Conservation (phyloP, 495 filamentous ascomycete species). For the Tuber brumale region DNA sequence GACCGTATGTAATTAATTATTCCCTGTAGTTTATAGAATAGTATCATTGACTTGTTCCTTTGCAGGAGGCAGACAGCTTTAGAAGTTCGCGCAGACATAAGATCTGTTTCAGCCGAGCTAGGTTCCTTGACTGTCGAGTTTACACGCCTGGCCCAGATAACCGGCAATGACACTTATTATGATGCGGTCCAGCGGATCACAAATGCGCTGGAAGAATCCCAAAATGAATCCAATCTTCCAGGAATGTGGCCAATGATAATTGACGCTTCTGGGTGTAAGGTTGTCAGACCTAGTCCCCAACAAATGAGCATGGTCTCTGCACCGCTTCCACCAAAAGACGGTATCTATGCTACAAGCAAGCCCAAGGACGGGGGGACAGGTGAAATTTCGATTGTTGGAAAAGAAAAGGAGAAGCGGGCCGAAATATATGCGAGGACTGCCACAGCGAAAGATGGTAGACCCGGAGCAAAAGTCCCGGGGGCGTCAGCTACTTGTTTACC, state of each 20-base stretch:
- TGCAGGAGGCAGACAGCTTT: slow-evolving; percentile 28
- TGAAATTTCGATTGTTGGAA: slow-evolving; percentile 10
- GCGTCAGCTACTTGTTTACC: slow-evolving; percentile 26
- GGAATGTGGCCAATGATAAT: slow-evolving; percentile 78
- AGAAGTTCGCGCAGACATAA: slow-evolving; percentile 13
- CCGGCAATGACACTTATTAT: slow-evolving; percentile 80
- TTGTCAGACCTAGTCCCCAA: slow-evolving; percentile 10
- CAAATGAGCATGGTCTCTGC: background rate
- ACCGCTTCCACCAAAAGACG: slow-evolving; percentile 6
- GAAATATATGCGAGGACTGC: slow-evolving; percentile 8
- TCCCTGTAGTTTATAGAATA: background rate
- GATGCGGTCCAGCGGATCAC: slow-evolving; percentile 92
- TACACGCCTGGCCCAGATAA: slow-evolving; percentile 86
- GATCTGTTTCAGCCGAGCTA: slow-evolving; percentile 62
- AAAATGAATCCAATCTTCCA: slow-evolving; percentile 62
- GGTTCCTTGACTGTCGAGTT: slow-evolving; percentile 92
- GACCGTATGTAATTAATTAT: slow-evolving; percentile 28
- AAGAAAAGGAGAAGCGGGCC: slow-evolving; percentile 20
- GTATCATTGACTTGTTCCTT: slow-evolving; percentile 17
- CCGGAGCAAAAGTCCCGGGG: background rate
- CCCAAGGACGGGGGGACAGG: background rate
- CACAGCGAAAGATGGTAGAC: background rate
- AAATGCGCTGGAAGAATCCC: slow-evolving; percentile 72
- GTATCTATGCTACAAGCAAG: background rate
- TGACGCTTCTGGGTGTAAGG: slow-evolving; percentile 66